Evolutionary conservation across 345 rosid species (phyloP).

Genomic region (Rhodomyrtus tomentosa): DNA sequence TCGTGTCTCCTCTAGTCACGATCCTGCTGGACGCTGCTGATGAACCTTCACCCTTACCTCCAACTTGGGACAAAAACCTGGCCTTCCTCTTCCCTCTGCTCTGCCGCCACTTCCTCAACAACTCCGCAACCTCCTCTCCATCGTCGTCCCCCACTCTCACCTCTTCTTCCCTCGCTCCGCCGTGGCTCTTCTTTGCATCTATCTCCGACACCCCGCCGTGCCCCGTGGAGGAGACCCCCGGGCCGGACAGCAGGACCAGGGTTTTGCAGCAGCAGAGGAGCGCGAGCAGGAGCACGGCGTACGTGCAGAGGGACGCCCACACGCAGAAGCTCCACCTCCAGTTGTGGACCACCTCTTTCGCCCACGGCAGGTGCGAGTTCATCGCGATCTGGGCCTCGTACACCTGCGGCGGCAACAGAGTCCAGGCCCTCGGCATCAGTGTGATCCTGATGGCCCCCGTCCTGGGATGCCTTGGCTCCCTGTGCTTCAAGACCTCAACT

Average conservation of each 20-base stretch:
- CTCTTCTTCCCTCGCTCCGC: background rate
- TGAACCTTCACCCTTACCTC: conserved; percentile 6
- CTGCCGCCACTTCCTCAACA: conserved; percentile 25
- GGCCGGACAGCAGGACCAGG: conserved; percentile 20
- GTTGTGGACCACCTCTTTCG: conserved; percentile 39
- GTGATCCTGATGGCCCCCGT: conserved; percentile 38
- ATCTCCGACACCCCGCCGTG: background rate
- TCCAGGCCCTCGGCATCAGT: conserved; percentile 58
- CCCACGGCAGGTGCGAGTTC: conserved; percentile 54
- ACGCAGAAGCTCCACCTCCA: conserved; percentile 78
- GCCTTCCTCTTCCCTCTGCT: conserved; percentile 41
- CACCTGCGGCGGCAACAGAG: conserved; percentile 42
- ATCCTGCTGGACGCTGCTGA: conserved; percentile 14
- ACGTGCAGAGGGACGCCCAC: conserved; percentile 51
- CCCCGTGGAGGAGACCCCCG: background rate
- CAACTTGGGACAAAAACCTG: conserved; percentile 5
- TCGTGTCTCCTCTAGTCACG: conserved; percentile 17
- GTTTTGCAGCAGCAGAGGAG: conserved; percentile 34
- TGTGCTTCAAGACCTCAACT: conserved; percentile 28
- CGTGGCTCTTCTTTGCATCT: background rate
- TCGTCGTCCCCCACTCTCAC: conserved; percentile 3
- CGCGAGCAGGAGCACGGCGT: conserved; percentile 15
- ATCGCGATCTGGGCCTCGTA: conserved; percentile 49
- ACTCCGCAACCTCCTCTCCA: conserved; percentile 5
- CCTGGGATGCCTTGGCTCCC: conserved; percentile 46